Conservation (phyloP, 495 filamentous ascomycete species). For the Hypoxylon rickii region DNA sequence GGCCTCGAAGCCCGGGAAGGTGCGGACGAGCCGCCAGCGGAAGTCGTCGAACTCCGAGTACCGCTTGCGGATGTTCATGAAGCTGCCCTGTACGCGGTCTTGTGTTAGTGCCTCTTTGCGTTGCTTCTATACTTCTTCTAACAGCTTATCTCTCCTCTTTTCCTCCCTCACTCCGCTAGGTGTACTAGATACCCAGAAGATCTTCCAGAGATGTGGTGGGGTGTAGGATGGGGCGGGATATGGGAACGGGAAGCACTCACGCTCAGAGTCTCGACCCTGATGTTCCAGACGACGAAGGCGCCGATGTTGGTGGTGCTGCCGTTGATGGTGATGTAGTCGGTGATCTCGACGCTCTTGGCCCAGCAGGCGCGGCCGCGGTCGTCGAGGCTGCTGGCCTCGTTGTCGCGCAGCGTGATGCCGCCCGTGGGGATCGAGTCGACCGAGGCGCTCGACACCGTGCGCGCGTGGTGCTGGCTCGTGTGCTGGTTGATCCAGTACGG, state of each 20-base stretch:
- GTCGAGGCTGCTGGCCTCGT: constrained; percentile 49
- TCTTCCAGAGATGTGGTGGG: no score
- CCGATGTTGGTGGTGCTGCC: constrained; percentile 55
- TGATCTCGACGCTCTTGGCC: constrained; percentile 59
- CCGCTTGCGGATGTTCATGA: constrained; percentile 60
- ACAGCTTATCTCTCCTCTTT: no score
- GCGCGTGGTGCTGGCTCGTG: constrained; percentile 26
- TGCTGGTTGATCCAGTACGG: constrained; percentile 25
- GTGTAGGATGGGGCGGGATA: no score
- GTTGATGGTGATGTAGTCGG: constrained; percentile 56
- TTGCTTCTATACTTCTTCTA: not conserved
- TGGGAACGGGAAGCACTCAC: constrained; percentile 36
- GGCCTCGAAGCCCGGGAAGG: constrained; percentile 59
- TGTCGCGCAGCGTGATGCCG: constrained; percentile 58
- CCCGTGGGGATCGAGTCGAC: constrained; percentile 50
- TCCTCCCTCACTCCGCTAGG: no score
- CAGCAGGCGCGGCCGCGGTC: constrained; percentile 59
- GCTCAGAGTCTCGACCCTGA: constrained; percentile 55
- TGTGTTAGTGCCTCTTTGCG: not conserved
- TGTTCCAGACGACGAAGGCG: constrained; percentile 63
- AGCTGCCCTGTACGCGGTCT: constrained; percentile 47
- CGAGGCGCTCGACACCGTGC: constrained; percentile 47
- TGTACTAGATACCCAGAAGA: no score
- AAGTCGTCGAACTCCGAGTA: constrained; percentile 64
- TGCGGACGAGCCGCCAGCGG: constrained; percentile 51